phyloP scores from a whole-genome alignment of 2,329 filamentous ascomycete genomes.

The Aspergillus sp. region DNA sequence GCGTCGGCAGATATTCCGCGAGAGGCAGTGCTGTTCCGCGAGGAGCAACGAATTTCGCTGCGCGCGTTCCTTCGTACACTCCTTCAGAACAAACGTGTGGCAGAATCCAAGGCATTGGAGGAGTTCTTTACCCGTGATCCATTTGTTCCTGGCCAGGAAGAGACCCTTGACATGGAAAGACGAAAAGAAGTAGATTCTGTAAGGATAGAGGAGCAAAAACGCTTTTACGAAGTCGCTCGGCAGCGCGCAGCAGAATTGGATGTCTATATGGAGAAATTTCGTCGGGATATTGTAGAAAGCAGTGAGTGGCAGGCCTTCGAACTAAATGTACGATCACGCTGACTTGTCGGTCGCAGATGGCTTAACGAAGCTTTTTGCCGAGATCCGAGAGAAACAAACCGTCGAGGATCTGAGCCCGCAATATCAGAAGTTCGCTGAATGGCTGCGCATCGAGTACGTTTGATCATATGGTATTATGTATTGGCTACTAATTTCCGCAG shows the following conservation, averaged over 20 bases:
- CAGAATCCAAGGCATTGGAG: constrained; percentile 78
- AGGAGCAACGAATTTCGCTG: constrained; percentile 88
- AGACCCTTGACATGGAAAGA: constrained; percentile 77
- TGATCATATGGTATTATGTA: neutral
- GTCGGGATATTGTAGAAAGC: constrained; percentile 69
- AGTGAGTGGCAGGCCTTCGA: constrained; percentile 59
- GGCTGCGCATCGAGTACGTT: constrained; percentile 83
- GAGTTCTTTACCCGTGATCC: constrained; percentile 80
- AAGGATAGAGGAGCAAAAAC: constrained; percentile 87
- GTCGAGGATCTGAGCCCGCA: constrained; percentile 90
- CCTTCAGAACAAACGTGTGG: constrained; percentile 81
- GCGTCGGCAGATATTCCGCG: constrained; percentile 48
- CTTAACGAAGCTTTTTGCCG: constrained; percentile 86
- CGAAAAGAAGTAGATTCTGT: constrained; percentile 84
- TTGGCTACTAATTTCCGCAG: constrained; percentile 34
- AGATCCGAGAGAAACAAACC: constrained; percentile 87
- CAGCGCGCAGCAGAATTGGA: constrained; percentile 90
- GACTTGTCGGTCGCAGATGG: constrained; percentile 61
- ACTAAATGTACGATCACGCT: constrained; percentile 37
- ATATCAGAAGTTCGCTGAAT: constrained; percentile 98
- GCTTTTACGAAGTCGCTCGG: constrained; percentile 93
- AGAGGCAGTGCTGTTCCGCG: constrained; percentile 72
- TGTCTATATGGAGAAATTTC: constrained; percentile 91
- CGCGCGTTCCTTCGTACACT: constrained; percentile 88
- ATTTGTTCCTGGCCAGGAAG: constrained; percentile 77